phyloP scores from a whole-genome alignment of 2,329 filamentous ascomycete genomes.

The Ophiostoma himal-ulmi region DNA sequence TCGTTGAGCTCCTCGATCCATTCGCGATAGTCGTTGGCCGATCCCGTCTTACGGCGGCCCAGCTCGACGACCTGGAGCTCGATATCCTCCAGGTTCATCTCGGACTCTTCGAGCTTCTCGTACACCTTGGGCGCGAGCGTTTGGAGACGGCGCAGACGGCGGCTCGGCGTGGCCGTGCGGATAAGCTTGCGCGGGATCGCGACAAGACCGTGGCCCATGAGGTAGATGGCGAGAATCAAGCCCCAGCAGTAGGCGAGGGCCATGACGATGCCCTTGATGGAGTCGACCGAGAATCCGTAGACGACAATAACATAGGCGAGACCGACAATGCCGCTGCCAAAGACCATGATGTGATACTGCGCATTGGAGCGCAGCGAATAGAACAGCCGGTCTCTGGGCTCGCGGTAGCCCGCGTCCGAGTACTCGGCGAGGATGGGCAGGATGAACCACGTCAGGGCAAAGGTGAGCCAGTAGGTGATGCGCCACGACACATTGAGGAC shows the following conservation, averaged over 20 bases:
- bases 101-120: slow-evolving; percentile 81
- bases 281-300: slow-evolving; percentile 64
- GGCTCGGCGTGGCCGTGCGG: slow-evolving; percentile 70
- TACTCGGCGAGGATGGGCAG: slow-evolving; percentile 92
- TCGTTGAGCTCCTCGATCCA: slow-evolving; percentile 96
- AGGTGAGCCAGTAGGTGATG: slow-evolving; percentile 96
- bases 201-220: slow-evolving; percentile 96
- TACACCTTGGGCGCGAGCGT: slow-evolving; percentile 72
- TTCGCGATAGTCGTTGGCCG: slow-evolving; percentile 68
- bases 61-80: slow-evolving; percentile 77
- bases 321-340: slow-evolving; percentile 63
- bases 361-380: slow-evolving; percentile 86
- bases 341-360: slow-evolving; percentile 76
- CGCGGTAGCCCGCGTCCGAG: slow-evolving; percentile 86
- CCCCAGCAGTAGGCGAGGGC: slow-evolving; percentile 93
- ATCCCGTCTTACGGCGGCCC: slow-evolving; percentile 72
- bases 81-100: slow-evolving; percentile 70
- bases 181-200: slow-evolving; percentile 79
- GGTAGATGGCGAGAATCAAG: slow-evolving; percentile 82
- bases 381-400: slow-evolving; percentile 70
- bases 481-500: slow-evolving; percentile 85
- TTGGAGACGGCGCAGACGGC: slow-evolving; percentile 69
- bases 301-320: slow-evolving; percentile 77
- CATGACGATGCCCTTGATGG: slow-evolving; percentile 82
- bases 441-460: slow-evolving; percentile 89